Evolutionary conservation across 805 yeast species (phyloP).

Genomic region (Sungouiella blattae): DNA sequence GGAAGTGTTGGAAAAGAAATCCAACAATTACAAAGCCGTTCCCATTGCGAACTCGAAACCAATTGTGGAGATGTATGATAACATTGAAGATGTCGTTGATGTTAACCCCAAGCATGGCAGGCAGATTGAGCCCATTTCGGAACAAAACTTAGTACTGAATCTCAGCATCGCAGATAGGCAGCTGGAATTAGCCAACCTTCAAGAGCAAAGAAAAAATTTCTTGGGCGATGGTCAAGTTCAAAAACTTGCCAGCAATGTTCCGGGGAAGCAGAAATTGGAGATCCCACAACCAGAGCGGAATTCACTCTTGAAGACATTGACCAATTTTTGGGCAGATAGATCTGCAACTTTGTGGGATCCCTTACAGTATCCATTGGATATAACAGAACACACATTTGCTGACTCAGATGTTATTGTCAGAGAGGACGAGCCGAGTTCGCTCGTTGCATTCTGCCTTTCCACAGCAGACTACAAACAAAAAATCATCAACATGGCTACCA

Average conservation of each 20-base stretch:
- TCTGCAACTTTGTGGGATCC: constrained; percentile 96
- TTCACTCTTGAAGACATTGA: constrained; percentile 75
- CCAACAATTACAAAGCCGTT: constrained; percentile 61
- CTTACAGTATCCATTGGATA: constrained; percentile 71
- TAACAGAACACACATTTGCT: constrained; percentile 86
- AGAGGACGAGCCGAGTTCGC: constrained; percentile 94
- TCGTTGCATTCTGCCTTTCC: constrained; percentile 88
- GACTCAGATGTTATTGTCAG: constrained; percentile 91
- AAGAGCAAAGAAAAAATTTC: too few relatives aligned
- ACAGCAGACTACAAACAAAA: constrained; percentile 77
- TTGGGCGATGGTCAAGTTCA: too few relatives aligned
- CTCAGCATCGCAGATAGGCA: background rate
- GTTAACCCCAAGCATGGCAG: constrained; percentile 11
- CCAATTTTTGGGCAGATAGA: constrained; percentile 96
- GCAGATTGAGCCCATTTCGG: too few relatives aligned
- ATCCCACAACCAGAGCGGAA: constrained; percentile 57
- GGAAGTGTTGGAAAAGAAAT: constrained; percentile 55
- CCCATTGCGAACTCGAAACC: constrained; percentile 79
- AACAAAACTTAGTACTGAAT: too few relatives aligned
- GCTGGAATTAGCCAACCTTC: too few relatives aligned
- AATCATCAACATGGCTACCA: constrained; percentile 37
- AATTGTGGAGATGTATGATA: constrained; percentile 84
- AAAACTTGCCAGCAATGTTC: background rate
- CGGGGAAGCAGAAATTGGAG: constrained; percentile 14
- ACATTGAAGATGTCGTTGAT: constrained; percentile 84